Percentiles rank a stretch among this genome's conserved stretches.
phyloP scores from a whole-genome alignment of 2,329 filamentous ascomycete species.

The Sporothrix sp. region DNA sequence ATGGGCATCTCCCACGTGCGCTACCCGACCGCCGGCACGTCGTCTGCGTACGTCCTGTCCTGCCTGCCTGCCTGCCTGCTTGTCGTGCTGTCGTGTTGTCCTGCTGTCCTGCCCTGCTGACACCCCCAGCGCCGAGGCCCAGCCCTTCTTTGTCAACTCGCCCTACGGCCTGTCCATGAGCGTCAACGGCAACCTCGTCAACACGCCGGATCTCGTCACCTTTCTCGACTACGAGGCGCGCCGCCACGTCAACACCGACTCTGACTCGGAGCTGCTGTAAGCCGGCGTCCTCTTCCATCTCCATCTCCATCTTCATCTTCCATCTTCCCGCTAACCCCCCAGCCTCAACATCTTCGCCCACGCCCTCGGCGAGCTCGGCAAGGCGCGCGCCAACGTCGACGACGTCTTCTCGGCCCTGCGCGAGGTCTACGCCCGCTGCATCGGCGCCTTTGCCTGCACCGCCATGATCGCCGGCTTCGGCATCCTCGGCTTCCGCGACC shows the following conservation, averaged over 20 bases:
- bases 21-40: conserved; percentile 83
- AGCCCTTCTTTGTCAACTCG: conserved; percentile 86
- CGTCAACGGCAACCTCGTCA: conserved; percentile 83
- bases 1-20: conserved; percentile 75
- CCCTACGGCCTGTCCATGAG: conserved; percentile 74
- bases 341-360: conserved; percentile 84
- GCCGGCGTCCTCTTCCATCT: background rate
- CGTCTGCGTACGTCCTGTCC: conserved; percentile 29
- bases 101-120: too few species aligned
- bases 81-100: too few species aligned
- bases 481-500: conserved; percentile 67
- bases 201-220: conserved; percentile 57
- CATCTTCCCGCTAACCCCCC: background rate
- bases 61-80: too few species aligned
- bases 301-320: too few species aligned
- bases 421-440: conserved; percentile 63
- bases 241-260: conserved; percentile 83
- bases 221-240: conserved; percentile 71
- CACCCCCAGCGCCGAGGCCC: conserved; percentile 61
- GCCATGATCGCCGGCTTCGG: conserved; percentile 80
- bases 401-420: conserved; percentile 67
- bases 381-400: conserved; percentile 70
- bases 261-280: conserved; percentile 69
- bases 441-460: conserved; percentile 73
- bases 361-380: conserved; percentile 73